Evolutionary conservation across 116 monocot genomes (phyloP).

Genomic region (Trichopus zeylanicus): DNA sequence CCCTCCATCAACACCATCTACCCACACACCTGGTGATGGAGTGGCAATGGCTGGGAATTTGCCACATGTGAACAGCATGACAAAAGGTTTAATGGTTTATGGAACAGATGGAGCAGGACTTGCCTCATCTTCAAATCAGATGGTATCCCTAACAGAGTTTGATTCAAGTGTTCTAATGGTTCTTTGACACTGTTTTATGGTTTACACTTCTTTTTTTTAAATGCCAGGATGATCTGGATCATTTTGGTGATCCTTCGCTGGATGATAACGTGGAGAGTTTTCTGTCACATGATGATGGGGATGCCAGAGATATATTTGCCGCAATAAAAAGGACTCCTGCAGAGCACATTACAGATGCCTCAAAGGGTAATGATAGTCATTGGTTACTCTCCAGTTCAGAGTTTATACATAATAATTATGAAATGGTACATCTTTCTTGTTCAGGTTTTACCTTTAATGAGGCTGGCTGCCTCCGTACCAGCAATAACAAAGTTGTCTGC

Average conservation of each 20-base stretch:
- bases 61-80: conserved; percentile 54
- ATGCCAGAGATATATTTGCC: conserved; percentile 88
- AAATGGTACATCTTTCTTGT: conserved; percentile 11
- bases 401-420: conserved; percentile 1
- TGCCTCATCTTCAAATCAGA: conserved; percentile 72
- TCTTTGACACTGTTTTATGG: background rate
- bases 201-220: background rate
- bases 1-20: conserved; percentile 82
- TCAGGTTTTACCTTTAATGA: conserved; percentile 81
- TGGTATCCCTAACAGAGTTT: conserved; percentile 10
- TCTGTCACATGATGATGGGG: conserved; percentile 89
- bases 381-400: too few relatives aligned
- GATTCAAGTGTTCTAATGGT: background rate
- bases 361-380: conserved; percentile 42
- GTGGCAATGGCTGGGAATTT: conserved; percentile 44
- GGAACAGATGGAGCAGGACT: conserved; percentile 69
- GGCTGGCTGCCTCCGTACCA: conserved; percentile 66
- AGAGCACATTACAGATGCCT: conserved; percentile 63
- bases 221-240: conserved; percentile 84
- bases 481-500: conserved; percentile 80
- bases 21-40: conserved; percentile 76
- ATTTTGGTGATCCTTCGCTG: conserved; percentile 86
- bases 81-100: conserved; percentile 73
- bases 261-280: conserved; percentile 99
- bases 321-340: conserved; percentile 62